These are phyloP conservation scores for Craterostigma plantagineum DNA, from an alignment of 257 asterid species.

Conservation along the genomic window DNA sequence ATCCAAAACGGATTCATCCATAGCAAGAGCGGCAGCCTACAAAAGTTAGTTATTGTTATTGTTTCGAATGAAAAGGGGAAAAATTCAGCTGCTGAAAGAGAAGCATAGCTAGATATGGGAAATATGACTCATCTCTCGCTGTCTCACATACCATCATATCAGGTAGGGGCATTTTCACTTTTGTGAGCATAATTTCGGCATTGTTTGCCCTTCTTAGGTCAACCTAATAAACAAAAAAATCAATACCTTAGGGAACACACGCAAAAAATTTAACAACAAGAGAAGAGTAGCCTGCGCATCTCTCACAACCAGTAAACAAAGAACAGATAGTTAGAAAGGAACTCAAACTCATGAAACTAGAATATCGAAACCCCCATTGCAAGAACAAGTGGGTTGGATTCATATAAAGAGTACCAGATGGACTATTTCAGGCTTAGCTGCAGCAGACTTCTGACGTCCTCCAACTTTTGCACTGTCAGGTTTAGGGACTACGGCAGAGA, in stretches of 20 bases:
- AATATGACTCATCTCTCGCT: not conserved
- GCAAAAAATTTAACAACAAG: conserved; percentile 8
- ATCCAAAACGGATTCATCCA: conserved; percentile 80
- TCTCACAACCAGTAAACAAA: not conserved
- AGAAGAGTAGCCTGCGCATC: not conserved
- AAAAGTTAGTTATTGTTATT: conserved; percentile 10
- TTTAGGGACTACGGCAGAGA: conserved; percentile 67
- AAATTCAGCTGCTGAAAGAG: not conserved
- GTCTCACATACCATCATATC: conserved; percentile 78
- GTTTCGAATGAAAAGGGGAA: not conserved
- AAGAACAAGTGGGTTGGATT: conserved; percentile 8
- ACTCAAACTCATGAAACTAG: not conserved
- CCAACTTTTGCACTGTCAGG: conserved; percentile 40
- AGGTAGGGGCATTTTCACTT: conserved; percentile 98
- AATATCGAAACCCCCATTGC: not conserved
- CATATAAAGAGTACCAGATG: conserved; percentile 55
- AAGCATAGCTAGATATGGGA: not conserved
- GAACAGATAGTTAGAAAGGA: too few relatives aligned
- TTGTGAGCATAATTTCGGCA: conserved; percentile 94
- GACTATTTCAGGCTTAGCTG: conserved; percentile 54
- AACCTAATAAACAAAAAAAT: conserved; percentile 51
- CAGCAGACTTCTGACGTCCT: conserved; percentile 52
- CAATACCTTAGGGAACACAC: conserved; percentile 8
- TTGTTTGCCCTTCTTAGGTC: conserved; percentile 93
- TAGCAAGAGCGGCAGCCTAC: conserved; percentile 77